Percentiles rank a stretch among this genome's conserved stretches.
Conservation (phyloP, 192 early-diverging fungal genomes). For the Gamsiella multidivaricata region DNA sequence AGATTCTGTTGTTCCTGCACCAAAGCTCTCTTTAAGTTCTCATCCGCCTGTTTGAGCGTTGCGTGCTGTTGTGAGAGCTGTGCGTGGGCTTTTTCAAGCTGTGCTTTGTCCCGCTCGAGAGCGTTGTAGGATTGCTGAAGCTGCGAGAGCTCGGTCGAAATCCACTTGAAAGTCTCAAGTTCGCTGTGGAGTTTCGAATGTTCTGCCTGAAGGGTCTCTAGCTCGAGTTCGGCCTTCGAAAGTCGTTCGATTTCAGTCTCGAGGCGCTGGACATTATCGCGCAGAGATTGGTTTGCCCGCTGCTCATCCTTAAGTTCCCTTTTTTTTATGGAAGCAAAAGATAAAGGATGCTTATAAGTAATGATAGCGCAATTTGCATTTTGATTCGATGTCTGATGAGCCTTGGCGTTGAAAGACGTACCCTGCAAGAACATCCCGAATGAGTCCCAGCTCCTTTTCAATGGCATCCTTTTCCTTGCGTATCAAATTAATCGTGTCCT, state of each 20-base stretch:
- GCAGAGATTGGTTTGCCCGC: constrained; percentile 17
- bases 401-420: constrained; percentile 12
- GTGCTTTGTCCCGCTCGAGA: constrained; percentile 31
- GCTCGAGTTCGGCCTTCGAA: constrained; percentile 28
- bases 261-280: constrained; percentile 27
- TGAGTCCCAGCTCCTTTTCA: constrained; percentile 49
- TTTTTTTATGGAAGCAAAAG: neutral
- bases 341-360: neutral
- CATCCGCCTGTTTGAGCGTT: constrained; percentile 21
- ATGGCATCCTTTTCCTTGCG: constrained; percentile 50
- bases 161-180: constrained; percentile 45
- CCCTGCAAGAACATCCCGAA: constrained; percentile 43
- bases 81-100: constrained; percentile 41
- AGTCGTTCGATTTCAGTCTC: constrained; percentile 38
- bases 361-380: neutral
- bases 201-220: constrained; percentile 30
- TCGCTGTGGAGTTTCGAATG: constrained; percentile 29
- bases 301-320: constrained; percentile 48
- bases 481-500: constrained; percentile 54
- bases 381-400: no score
- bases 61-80: constrained; percentile 22
- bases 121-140: constrained; percentile 26
- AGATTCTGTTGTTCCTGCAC: constrained; percentile 21
- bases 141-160: constrained; percentile 34
- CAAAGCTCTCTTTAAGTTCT: constrained; percentile 15